phyloP scores from a whole-genome alignment of 2,329 filamentous ascomycete genomes.

The Aschersonia sp. region DNA sequence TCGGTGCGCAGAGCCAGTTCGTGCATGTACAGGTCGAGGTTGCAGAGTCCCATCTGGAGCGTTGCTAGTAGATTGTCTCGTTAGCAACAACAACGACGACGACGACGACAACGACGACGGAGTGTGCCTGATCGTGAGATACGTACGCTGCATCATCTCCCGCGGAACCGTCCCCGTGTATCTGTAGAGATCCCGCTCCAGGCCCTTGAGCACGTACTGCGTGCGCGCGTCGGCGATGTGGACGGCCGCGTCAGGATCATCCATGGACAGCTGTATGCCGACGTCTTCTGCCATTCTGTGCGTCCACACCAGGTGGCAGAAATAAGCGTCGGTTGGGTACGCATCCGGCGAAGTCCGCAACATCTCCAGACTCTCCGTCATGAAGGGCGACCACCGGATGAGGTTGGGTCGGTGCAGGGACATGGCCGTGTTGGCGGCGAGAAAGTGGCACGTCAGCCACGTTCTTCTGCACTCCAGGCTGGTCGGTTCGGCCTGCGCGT shows the following conservation, averaged over 20 bases:
- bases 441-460: conserved; percentile 45
- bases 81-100: neutral
- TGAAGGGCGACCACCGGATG: conserved; percentile 44
- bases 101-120: neutral
- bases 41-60: conserved; percentile 47
- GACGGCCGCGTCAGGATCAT: conserved; percentile 41
- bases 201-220: conserved; percentile 47
- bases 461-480: conserved; percentile 40
- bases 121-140: neutral
- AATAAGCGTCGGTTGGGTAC: conserved; percentile 38
- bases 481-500: conserved; percentile 31
- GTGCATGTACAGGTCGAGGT: conserved; percentile 59
- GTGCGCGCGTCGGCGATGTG: conserved; percentile 47
- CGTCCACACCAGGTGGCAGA: conserved; percentile 45
- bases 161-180: conserved; percentile 40
- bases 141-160: conserved; percentile 41
- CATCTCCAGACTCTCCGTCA: conserved; percentile 42
- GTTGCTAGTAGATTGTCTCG: conserved; percentile 22
- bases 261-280: conserved; percentile 48
- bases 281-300: conserved; percentile 55
- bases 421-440: conserved; percentile 45
- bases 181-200: conserved; percentile 49
- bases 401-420: conserved; percentile 45
- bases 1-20: conserved; percentile 58
- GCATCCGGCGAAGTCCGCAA: conserved; percentile 39